These are phyloP conservation scores for Ambrosiella cleistominuta DNA, from an alignment of 2,329 filamentous ascomycete genomes.

Conservation along the genomic window DNA sequence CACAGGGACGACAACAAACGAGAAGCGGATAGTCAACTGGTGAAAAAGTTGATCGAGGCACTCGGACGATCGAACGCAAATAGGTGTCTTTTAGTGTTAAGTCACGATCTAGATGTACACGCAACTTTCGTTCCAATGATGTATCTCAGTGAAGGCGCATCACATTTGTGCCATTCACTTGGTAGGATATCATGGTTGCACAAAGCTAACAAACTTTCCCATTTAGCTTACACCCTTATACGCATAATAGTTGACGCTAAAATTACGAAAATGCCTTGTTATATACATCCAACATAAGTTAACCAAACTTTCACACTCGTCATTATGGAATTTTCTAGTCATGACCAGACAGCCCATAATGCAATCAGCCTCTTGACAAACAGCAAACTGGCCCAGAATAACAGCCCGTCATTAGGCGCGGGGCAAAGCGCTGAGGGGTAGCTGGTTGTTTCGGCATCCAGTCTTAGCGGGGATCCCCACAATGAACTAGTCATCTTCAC, in stretches of 20 bases:
- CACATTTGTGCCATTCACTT: not conserved
- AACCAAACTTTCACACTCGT: not conserved
- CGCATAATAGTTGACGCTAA: too few relatives aligned
- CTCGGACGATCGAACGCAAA: too few relatives aligned
- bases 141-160: not conserved
- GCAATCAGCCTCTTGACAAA: not conserved
- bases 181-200: not conserved
- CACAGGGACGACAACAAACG: constrained; percentile 5
- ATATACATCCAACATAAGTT: too few relatives aligned
- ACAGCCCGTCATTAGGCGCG: not conserved
- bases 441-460: not conserved
- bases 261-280: too few relatives aligned
- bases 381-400: not conserved
- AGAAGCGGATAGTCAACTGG: too few relatives aligned
- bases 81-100: too few relatives aligned
- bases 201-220: not conserved
- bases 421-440: not conserved
- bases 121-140: too few relatives aligned
- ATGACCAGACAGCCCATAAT: not conserved
- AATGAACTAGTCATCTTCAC: not conserved
- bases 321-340: not conserved
- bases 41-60: too few relatives aligned
- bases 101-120: too few relatives aligned
- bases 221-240: too few relatives aligned
- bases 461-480: not conserved